Evolutionary conservation across 2,329 filamentous ascomycete species (phyloP).

Genomic region (Paradendryphiella salina): DNA sequence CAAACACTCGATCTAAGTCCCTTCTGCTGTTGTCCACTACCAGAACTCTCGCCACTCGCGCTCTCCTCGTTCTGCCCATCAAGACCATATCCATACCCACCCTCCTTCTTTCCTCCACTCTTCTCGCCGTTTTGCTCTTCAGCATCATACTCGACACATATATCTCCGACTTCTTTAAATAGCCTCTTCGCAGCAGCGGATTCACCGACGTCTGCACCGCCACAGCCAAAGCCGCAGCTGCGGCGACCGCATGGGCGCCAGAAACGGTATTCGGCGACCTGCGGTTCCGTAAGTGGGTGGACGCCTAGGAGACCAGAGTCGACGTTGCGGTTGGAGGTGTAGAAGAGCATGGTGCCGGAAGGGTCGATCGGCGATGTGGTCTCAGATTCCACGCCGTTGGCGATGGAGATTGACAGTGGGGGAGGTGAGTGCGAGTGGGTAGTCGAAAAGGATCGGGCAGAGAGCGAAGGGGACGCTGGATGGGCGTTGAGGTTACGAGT

Average conservation of each 20-base stretch:
- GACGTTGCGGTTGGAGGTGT: slow-evolving; percentile 36
- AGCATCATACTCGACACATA: slow-evolving; percentile 3
- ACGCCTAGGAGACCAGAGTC: slow-evolving; percentile 38
- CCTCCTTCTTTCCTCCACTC: neutral
- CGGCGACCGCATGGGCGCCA: slow-evolving; percentile 42
- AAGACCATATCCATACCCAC: neutral
- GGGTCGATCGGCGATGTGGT: slow-evolving; percentile 32
- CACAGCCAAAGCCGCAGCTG: slow-evolving; percentile 41
- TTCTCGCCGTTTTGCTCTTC: neutral
- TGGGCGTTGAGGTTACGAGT: slow-evolving; percentile 2
- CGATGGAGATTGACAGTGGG: slow-evolving; percentile 27
- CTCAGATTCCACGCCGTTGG: slow-evolving; percentile 36
- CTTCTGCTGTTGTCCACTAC: neutral
- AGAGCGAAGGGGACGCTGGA: neutral
- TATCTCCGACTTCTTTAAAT: slow-evolving; percentile 32
- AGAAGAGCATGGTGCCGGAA: slow-evolving; percentile 34
- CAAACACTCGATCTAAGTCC: slow-evolving; percentile 8
- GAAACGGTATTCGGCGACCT: slow-evolving; percentile 45
- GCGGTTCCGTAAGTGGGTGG: slow-evolving; percentile 33
- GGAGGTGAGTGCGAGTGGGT: neutral
- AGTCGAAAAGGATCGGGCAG: neutral
- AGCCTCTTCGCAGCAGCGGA: slow-evolving; percentile 35
- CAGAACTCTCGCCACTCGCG: neutral
- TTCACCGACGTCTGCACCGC: slow-evolving; percentile 33
- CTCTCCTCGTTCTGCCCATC: slow-evolving; percentile 5